Evolutionary conservation across 225 moss, liverwort and hornwort genomes (phyloP).

Genomic region (Pseudisothecium myosuroides): DNA sequence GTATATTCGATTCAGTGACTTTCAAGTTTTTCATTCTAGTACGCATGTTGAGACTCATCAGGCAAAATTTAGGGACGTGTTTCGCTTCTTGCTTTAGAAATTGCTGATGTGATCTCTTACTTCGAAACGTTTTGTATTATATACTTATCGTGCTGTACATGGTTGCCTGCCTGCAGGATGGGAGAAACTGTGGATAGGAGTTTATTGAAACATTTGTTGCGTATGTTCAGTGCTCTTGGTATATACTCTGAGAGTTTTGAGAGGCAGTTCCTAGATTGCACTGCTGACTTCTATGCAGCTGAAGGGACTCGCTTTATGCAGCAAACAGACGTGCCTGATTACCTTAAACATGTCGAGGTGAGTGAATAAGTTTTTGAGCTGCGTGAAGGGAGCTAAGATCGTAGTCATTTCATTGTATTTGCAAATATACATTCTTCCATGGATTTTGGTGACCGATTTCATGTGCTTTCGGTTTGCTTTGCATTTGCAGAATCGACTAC

Average conservation of each 20-base stretch:
- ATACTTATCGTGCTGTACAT: background rate
- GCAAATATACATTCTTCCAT: background rate
- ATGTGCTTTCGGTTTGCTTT: background rate
- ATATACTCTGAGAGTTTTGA: slow-evolving; percentile 98
- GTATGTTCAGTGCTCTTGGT: slow-evolving; percentile 92
- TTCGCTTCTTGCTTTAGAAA: background rate
- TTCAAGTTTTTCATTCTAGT: background rate
- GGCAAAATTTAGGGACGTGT: background rate
- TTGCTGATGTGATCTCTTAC: background rate
- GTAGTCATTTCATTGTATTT: background rate
- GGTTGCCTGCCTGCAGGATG: slow-evolving; percentile 50
- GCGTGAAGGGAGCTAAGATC: background rate
- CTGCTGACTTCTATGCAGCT: slow-evolving; percentile 90
- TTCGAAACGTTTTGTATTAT: background rate
- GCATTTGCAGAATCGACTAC: slow-evolving; percentile 50
- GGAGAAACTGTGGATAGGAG: slow-evolving; percentile 98
- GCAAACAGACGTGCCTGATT: slow-evolving; percentile 98
- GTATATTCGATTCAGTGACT: background rate
- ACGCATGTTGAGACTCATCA: background rate
- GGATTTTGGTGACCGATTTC: background rate
- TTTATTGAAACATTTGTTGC: slow-evolving; percentile 88
- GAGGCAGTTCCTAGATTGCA: slow-evolving; percentile 89
- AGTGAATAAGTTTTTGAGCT: background rate
- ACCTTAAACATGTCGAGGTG: slow-evolving; percentile 96
- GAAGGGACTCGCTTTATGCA: slow-evolving; percentile 97